Base-by-base conservation (phyloP, 192 early-diverging fungal genomes). In the Lunasporangiospora selenospora region DNA sequence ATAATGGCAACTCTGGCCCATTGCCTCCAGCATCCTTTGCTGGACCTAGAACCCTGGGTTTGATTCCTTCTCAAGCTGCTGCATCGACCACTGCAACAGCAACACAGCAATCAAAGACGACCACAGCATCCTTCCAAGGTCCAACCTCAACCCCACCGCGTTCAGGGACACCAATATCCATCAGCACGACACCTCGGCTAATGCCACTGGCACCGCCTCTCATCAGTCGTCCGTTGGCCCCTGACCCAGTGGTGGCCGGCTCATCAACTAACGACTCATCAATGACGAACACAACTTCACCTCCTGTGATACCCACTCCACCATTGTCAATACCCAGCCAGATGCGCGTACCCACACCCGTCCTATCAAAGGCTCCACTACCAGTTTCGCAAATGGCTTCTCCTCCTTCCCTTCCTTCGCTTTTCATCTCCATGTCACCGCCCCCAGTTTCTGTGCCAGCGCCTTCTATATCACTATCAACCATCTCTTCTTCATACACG, bases 31-130 rank as follows among this genome's bases (percentile, higher is more conserved):
- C 44, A 9, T 27, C 48, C 24, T 67, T 73, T 63, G 69, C 56
- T 29, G 61, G 69, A 23, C 69, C 69, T 23, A 49, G 69, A 36
- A 24, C 69, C 4, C 30, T 73, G 3, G 69, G 60, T 1, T 43
- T 58, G 36, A 63, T 58, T 16, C 54, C 53, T 1, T 16, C 16
- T 21, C 15, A 21, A 21, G 15, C 45, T 26, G 23, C 29, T 18
- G 6, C 41, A 47, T 13, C 55, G 6, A 24, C 51, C n/a, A n/a
- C n/a, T n/a, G n/a, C n/a, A n/a, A n/a, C n/a, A n/a, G n/a, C n/a
- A n/a, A n/a, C n/a, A n/a, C n/a, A n/a, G n/a, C n/a, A n/a, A n/a
- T n/a, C n/a, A n/a, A n/a, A n/a, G n/a, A n/a, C n/a, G n/a, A n/a
- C n/a, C n/a, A n/a, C n/a, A n/a, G n/a, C n/a, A n/a, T n/a, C n/a